Evolutionary conservation across 352 stramenopile genomes (phyloP), one percentile per base, ranked within the genome.

Genomic region (Thalassiosira hispida): DNA sequence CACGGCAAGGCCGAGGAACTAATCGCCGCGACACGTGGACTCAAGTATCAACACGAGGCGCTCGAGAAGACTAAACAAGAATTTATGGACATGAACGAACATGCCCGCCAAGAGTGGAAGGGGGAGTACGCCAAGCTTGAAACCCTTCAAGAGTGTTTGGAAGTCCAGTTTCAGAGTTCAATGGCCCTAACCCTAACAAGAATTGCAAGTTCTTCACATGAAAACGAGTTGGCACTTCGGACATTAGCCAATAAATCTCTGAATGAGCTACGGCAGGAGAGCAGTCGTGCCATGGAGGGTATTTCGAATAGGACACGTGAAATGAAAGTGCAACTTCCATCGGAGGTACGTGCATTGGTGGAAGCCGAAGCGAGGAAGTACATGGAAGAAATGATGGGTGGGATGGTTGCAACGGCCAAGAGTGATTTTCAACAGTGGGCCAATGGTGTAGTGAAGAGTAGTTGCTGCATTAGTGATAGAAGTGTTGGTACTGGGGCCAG

Each of bases 351-450:
- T 61, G 42, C 40, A 25, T 38, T 68, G 42, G 59, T 65, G 25
- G 56, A 77, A 31, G 29, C 46, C 7, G 68, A 69, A 23, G 56
- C 68, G n/a, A 68, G 38, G 46, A 61, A 62, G 56, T 35, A 38
- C 1, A 29, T 69, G n/a, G 25, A 9, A 12, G 55, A 63, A 57
- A 46, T 63, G 52, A 42, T 77, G 25, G 47, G 14, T 31, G 56
- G 22, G 29, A 46, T 64, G 11, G 23, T 69, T 38, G 42, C 57
- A 22, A 35, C 18, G 38, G 56, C 68, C 38, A 77, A 77, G 68
- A 47, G 22, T 52, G 66, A 66, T 55, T 68, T 75, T 57, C 38
- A 75, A 7, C 18, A 66, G 31, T 77, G 63, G 63, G 42, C 35
- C 14, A 29, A 63, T 56, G 49, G 63, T 53, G 63, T 73, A 18